These are phyloP conservation scores for Botrytis squamosa DNA, from an alignment of 2,329 filamentous ascomycete genomes.

Conservation along the genomic window DNA sequence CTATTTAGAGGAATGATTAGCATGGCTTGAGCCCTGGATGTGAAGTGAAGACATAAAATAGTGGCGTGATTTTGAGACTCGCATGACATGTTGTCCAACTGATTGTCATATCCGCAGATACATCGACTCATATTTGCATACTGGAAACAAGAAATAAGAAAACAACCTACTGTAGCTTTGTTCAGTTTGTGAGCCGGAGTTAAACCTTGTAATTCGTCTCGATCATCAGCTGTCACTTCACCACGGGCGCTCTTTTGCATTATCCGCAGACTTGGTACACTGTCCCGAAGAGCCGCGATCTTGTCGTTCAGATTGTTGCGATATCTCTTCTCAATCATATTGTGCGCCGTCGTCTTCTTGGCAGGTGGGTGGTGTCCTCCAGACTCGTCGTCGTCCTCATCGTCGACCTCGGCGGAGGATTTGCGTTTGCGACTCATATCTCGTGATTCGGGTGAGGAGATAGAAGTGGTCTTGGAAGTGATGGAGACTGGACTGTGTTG, in stretches of 20 bases:
- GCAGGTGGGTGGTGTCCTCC: conserved; percentile 56
- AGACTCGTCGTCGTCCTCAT: conserved; percentile 60
- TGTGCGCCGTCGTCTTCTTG: conserved; percentile 96
- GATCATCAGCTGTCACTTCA: conserved; percentile 69
- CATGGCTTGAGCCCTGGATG: not conserved
- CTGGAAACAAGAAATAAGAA: not conserved
- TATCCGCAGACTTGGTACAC: conserved; percentile 83
- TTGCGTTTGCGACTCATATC: conserved; percentile 65
- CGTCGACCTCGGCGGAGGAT: conserved; percentile 56
- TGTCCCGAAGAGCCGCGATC: conserved; percentile 87
- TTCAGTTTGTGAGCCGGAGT: conserved; percentile 92
- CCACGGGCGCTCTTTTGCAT: conserved; percentile 71
- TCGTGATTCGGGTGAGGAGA: conserved; percentile 61
- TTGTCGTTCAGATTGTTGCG: conserved; percentile 96
- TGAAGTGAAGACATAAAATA: not conserved
- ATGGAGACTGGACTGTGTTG: conserved; percentile 57
- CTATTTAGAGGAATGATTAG: conserved; percentile 26
- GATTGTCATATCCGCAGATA: conserved; percentile 5
- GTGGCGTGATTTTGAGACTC: conserved; percentile 21
- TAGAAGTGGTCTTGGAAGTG: conserved; percentile 46
- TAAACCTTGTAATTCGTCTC: conserved; percentile 77
- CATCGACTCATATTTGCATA: conserved; percentile 1
- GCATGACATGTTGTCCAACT: conserved; percentile 16
- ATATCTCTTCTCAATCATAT: conserved; percentile 97
- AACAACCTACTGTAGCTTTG: conserved; percentile 74